Evolutionary conservation across 768 basidiomycete genomes (phyloP).

Genomic region (Mycena vulgaris): DNA sequence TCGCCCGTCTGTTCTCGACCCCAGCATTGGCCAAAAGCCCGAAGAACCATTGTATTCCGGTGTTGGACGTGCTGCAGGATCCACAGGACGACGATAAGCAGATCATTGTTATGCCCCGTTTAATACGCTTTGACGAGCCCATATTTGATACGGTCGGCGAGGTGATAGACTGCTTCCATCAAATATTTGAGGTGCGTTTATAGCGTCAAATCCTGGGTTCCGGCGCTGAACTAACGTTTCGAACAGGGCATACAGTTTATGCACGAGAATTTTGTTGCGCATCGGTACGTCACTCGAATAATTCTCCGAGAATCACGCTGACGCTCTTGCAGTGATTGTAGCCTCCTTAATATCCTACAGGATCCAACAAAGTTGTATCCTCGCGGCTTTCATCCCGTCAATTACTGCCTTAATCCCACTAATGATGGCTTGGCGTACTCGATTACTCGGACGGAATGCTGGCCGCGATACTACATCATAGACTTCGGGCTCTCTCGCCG

Average conservation of each 20-base stretch:
- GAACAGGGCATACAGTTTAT: conserved; percentile 42
- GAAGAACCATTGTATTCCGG: conserved; percentile 46
- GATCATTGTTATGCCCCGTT: conserved; percentile 50
- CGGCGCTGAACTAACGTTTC: background rate
- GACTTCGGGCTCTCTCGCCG: conserved; percentile 41
- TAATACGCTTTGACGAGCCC: conserved; percentile 39
- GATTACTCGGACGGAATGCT: conserved; percentile 36
- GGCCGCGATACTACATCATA: conserved; percentile 40
- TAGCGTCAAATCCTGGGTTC: background rate
- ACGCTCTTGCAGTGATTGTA: conserved; percentile 34
- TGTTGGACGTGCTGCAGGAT: conserved; percentile 39
- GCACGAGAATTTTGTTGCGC: conserved; percentile 43
- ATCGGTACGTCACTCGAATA: conserved; percentile 33
- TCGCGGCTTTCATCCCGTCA: conserved; percentile 38
- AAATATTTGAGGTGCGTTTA: conserved; percentile 47
- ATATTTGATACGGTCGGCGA: conserved; percentile 44
- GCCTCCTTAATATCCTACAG: conserved; percentile 40
- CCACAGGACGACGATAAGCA: conserved; percentile 27
- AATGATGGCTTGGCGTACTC: conserved; percentile 30
- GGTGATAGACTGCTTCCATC: conserved; percentile 46
- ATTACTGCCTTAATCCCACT: conserved; percentile 27
- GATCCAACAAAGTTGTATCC: conserved; percentile 40
- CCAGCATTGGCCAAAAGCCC: conserved; percentile 15
- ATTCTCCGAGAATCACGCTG: background rate
- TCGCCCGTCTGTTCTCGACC: conserved; percentile 41